phyloP scores from a whole-genome alignment of 2,329 filamentous ascomycete species.

The Kalaharituber pfeilii region DNA sequence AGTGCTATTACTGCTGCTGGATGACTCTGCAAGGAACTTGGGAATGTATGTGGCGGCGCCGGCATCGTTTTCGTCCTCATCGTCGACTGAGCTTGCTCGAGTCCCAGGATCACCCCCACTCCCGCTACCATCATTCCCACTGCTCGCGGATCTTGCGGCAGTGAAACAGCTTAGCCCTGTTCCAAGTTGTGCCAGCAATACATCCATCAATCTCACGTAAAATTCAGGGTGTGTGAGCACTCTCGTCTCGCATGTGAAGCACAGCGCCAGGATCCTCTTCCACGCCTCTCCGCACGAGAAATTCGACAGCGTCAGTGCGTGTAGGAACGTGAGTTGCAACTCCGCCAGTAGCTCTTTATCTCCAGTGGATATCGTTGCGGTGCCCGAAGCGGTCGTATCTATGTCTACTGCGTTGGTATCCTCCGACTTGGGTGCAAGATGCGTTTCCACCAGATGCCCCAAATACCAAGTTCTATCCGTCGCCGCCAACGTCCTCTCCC shows the following conservation, averaged over 20 bases:
- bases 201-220: slow-evolving; percentile 10
- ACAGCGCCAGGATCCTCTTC: slow-evolving; percentile 18
- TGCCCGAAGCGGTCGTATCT: slow-evolving; percentile 7
- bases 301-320: slow-evolving; percentile 19
- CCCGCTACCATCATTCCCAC: slow-evolving; percentile 14
- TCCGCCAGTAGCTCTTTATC: slow-evolving; percentile 19
- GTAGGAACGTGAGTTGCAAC: slow-evolving; percentile 18
- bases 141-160: slow-evolving; percentile 15
- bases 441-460: slow-evolving; percentile 1
- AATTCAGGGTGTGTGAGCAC: slow-evolving; percentile 12
- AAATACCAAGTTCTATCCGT: slow-evolving; percentile 22
- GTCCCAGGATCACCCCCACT: too few relatives aligned
- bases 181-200: slow-evolving; percentile 16
- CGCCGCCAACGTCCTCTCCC: slow-evolving; percentile 21
- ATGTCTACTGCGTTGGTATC: too few relatives aligned
- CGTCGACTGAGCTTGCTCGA: too few relatives aligned
- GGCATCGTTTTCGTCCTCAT: slow-evolving; percentile 19
- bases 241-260: slow-evolving; percentile 16
- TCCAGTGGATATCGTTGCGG: neutral
- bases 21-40: slow-evolving; percentile 17
- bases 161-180: slow-evolving; percentile 5
- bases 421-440: slow-evolving; percentile 5
- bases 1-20: too few relatives aligned
- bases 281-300: slow-evolving; percentile 21
- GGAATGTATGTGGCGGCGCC: slow-evolving; percentile 17